Percentiles rank a stretch among this genome's conserved stretches.
phyloP scores from a whole-genome alignment of 1,284 basidiomycete species.

The Rhodotorula sp. region DNA sequence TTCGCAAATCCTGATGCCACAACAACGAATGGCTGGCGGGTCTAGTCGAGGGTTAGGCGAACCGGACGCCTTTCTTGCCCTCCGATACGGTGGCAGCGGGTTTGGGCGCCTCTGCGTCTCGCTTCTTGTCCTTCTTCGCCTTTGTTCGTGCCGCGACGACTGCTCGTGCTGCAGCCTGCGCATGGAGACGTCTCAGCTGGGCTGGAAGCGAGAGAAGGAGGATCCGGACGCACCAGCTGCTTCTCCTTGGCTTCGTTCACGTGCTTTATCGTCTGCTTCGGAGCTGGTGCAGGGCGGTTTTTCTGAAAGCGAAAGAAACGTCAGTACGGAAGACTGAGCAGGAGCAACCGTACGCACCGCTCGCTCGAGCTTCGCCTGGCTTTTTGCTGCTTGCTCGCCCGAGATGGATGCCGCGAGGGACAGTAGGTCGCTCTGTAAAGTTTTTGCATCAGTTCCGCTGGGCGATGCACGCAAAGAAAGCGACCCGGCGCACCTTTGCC shows the following conservation, averaged over 20 bases:
- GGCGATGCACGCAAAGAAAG: background rate
- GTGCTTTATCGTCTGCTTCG: constrained; percentile 9
- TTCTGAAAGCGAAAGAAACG: no score
- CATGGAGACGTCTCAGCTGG: no score
- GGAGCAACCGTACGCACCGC: constrained; percentile 3
- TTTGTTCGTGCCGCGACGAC: constrained; percentile 25
- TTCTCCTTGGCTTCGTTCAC: constrained; percentile 14
- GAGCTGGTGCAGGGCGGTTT: background rate
- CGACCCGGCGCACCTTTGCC: constrained; percentile 22
- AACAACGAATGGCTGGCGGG: constrained; percentile 11
- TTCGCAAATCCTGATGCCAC: background rate
- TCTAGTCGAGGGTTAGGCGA: constrained; percentile 13
- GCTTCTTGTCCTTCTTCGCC: constrained; percentile 26
- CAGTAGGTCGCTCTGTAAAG: constrained; percentile 21
- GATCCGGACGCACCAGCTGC: constrained; percentile 20
- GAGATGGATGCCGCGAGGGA: constrained; percentile 28
- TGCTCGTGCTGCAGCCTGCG: constrained; percentile 28
- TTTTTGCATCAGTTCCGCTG: background rate
- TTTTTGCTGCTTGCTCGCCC: constrained; percentile 19
- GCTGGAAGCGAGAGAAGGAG: background rate
- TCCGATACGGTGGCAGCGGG: background rate
- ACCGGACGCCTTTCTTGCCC: constrained; percentile 29
- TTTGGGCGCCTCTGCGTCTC: background rate
- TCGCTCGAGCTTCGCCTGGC: constrained; percentile 14
- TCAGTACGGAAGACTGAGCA: background rate